A percentile compares a stretch with the other conserved stretches of the same genome.
phyloP scores from a whole-genome alignment of 2,329 filamentous ascomycete genomes.

The Massarina eburnea region DNA sequence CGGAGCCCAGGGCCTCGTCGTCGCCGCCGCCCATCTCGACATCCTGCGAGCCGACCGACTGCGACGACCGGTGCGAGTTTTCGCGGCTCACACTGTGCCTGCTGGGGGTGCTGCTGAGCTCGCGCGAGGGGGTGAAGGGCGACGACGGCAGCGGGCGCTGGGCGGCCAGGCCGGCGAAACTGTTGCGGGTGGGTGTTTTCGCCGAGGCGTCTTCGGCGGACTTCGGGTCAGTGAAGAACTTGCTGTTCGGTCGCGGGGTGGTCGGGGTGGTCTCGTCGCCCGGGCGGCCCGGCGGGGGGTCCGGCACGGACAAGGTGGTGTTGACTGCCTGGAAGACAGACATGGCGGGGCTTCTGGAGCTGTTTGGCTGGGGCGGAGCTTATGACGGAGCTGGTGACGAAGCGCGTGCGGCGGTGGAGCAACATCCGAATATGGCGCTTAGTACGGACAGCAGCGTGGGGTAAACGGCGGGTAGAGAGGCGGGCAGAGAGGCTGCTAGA shows the following conservation, averaged over 20 bases:
- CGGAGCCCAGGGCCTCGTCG: slow-evolving; percentile 58
- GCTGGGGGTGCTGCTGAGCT: slow-evolving; percentile 44
- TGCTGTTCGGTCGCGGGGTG: slow-evolving; percentile 53
- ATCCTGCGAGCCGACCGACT: slow-evolving; percentile 67
- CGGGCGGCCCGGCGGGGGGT: slow-evolving; percentile 46
- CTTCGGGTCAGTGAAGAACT: slow-evolving; percentile 44
- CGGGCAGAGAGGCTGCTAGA: background rate
- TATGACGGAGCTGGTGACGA: slow-evolving; percentile 40
- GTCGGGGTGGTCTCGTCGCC: slow-evolving; percentile 59
- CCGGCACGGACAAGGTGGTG: slow-evolving; percentile 51
- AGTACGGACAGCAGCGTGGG: slow-evolving; percentile 3
- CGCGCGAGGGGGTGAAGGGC: slow-evolving; percentile 48
- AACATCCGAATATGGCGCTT: slow-evolving; percentile 36
- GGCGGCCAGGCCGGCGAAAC: slow-evolving; percentile 50
- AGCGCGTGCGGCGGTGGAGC: slow-evolving; percentile 33
- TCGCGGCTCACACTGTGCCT: slow-evolving; percentile 51
- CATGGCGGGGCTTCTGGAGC: slow-evolving; percentile 52
- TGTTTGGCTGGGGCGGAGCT: too few species aligned
- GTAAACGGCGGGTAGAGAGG: background rate
- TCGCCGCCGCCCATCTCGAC: slow-evolving; percentile 77
- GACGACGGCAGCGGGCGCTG: slow-evolving; percentile 51
- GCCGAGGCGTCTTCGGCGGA: slow-evolving; percentile 46
- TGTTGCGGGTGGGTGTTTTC: slow-evolving; percentile 65
- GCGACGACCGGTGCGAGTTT: slow-evolving; percentile 63
- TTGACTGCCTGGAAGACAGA: slow-evolving; percentile 64